These are phyloP conservation scores for Mycoemilia scoparia DNA, from an alignment of 192 early-diverging fungal genomes.

Conservation along the genomic window DNA sequence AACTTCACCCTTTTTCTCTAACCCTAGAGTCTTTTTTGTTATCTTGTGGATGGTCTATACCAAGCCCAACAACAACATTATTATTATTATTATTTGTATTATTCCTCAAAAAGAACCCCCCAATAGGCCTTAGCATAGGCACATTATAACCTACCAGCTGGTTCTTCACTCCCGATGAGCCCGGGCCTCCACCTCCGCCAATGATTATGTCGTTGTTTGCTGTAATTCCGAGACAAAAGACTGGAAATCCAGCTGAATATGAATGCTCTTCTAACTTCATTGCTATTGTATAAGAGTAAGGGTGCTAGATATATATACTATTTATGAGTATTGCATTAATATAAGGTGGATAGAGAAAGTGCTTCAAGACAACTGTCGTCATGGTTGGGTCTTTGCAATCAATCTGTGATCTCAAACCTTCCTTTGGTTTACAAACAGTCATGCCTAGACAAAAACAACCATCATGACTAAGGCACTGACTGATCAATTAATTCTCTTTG, in stretches of 20 bases:
- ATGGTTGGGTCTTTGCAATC: too few relatives aligned
- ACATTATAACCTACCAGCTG: slow-evolving; percentile 42
- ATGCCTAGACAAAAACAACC: too few relatives aligned
- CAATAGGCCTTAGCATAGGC: slow-evolving; percentile 1
- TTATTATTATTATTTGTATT: not conserved
- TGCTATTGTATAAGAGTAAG: too few relatives aligned
- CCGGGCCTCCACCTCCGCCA: slow-evolving; percentile 75
- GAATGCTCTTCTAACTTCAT: slow-evolving; percentile 6
- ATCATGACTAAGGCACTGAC: too few relatives aligned
- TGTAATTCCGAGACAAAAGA: slow-evolving; percentile 41
- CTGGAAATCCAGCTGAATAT: slow-evolving; percentile 35
- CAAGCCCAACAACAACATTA: slow-evolving; percentile 1
- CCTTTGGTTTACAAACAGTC: too few relatives aligned
- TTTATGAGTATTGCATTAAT: too few relatives aligned
- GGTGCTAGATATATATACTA: too few relatives aligned
- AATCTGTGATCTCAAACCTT: too few relatives aligned
- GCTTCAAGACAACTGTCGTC: too few relatives aligned
- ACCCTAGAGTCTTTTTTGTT: slow-evolving; percentile 8
- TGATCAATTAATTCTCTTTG: too few relatives aligned
- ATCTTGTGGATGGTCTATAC: slow-evolving; percentile 34
- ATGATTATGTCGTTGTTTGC: slow-evolving; percentile 38
- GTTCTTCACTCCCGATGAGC: slow-evolving; percentile 70
- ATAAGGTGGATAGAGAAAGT: too few relatives aligned
- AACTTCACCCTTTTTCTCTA: slow-evolving; percentile 18
- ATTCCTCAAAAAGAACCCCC: not conserved